These are phyloP conservation scores for Beta vulgaris DNA, from an alignment of 148 eudicot species.

Conservation along the genomic window DNA sequence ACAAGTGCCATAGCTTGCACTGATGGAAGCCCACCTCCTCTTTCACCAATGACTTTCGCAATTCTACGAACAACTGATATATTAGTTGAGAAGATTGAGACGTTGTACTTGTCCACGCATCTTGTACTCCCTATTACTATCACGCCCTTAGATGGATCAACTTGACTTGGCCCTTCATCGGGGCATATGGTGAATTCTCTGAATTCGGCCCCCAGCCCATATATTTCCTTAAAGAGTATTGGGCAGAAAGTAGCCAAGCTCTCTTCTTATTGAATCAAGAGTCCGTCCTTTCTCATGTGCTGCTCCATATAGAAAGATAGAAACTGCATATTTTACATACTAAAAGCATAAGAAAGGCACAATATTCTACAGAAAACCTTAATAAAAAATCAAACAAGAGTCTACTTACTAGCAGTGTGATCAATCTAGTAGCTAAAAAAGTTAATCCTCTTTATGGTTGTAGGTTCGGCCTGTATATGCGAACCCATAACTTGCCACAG, in stretches of 20 bases:
- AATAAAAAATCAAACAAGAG: background rate
- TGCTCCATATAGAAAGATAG: conserved; percentile 76
- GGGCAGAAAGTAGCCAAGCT: conserved; percentile 83
- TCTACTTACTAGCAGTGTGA: background rate
- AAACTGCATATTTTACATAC: conserved; percentile 49
- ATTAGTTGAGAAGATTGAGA: conserved; percentile 59
- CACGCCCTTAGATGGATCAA: conserved; percentile 50
- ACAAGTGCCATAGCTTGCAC: conserved; percentile 92
- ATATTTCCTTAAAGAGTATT: conserved; percentile 47
- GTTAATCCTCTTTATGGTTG: background rate
- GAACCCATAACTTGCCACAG: no score
- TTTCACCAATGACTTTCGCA: conserved; percentile 65
- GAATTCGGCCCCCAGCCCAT: conserved; percentile 70
- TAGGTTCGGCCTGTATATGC: no score
- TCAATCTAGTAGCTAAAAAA: background rate
- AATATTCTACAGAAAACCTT: background rate
- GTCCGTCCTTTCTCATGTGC: conserved; percentile 57
- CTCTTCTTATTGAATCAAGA: conserved; percentile 76
- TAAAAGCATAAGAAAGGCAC: background rate
- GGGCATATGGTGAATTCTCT: conserved; percentile 49
- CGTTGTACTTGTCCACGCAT: conserved; percentile 89
- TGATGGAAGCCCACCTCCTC: conserved; percentile 69
- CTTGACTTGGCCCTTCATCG: conserved; percentile 59
- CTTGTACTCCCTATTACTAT: conserved; percentile 68
- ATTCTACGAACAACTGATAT: conserved; percentile 55